Evolutionary conservation across 2,329 filamentous ascomycete species (phyloP).

Genomic region (Trichoderma sp.): DNA sequence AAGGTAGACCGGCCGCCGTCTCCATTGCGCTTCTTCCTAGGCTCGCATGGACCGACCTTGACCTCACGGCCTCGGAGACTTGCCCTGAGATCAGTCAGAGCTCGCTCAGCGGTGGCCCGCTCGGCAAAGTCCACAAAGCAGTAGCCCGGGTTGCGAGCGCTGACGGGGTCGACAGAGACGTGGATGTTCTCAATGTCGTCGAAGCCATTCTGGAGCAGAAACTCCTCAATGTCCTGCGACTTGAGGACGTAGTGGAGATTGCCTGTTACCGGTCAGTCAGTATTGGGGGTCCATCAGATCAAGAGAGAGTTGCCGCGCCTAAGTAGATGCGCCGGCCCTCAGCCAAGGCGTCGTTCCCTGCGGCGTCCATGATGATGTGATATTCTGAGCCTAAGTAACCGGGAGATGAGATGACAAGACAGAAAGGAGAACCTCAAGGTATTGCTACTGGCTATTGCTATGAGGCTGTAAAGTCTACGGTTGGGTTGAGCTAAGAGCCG

Average conservation of each 20-base stretch:
- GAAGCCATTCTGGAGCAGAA: constrained; percentile 46
- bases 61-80: constrained; percentile 57
- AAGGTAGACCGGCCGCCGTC: constrained; percentile 29
- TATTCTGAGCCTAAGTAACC: not conserved
- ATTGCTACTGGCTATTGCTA: not conserved
- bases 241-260: constrained; percentile 57
- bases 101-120: constrained; percentile 52
- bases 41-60: constrained; percentile 63
- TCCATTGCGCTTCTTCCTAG: constrained; percentile 41
- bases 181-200: constrained; percentile 54
- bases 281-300: not conserved
- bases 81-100: constrained; percentile 54
- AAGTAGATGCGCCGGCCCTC: constrained; percentile 55
- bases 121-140: constrained; percentile 69
- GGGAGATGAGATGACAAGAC: not conserved
- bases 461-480: constrained; percentile 1
- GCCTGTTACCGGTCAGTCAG: constrained; percentile 25
- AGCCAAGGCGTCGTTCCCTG: constrained; percentile 25
- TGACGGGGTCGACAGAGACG: constrained; percentile 67
- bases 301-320: constrained; percentile 35
- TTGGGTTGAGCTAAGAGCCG: constrained; percentile 12
- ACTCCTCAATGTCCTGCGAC: constrained; percentile 60
- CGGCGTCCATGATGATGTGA: not conserved
- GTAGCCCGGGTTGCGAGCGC: constrained; percentile 68
- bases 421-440: not conserved